Evolutionary conservation across 257 asterid genomes (phyloP), one percentile per base, ranked within the genome.

Genomic region (Solanum medicagineum): DNA sequence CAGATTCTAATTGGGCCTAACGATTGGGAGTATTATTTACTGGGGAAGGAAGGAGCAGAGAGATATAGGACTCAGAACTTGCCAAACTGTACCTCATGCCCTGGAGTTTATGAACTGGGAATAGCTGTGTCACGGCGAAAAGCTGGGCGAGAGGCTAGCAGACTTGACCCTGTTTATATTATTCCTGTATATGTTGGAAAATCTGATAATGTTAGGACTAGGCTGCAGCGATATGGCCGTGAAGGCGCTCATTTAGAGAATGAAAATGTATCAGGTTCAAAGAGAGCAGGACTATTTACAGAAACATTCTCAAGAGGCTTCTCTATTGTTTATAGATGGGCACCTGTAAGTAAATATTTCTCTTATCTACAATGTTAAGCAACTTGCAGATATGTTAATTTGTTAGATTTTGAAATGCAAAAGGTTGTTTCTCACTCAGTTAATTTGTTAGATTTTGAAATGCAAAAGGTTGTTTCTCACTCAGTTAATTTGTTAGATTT

Each of bases 191-290:
- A 97, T 92, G 92, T 97, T 42, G 99, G 99, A 83, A 95, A 95
- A 89, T 91, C 99, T 65, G 97, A 93, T 85, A 97, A 92, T 87
- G 95, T 95, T 82, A 91, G 99, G 87, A 94, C 83, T 84, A 90
- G 99, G 85, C 86, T 97, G 53, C 99, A 95, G 90, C 97, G 88
- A 74, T 97, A 97, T 87, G 99, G 99, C 62, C 98, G 99, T 51
- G 97, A 92, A 51, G 99, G 98, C n/a, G 86, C 93, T 47, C 99
- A 97, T 91, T 90, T 97, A 90, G 98, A 91, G 87, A 92, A 87
- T 73, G 68, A 84, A 15, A 8, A 77, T 51, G 79, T 71, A 22
- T 70, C 60, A 45, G 17, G 55, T 89, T 12, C 66, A 22, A 90
- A 81, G 73, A 92, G 87, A 54, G 90, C 81, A 47, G 91, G 92